Conservation (phyloP, 176 grass and related monocot genomes). For the Oropetium thomaeum region DNA sequence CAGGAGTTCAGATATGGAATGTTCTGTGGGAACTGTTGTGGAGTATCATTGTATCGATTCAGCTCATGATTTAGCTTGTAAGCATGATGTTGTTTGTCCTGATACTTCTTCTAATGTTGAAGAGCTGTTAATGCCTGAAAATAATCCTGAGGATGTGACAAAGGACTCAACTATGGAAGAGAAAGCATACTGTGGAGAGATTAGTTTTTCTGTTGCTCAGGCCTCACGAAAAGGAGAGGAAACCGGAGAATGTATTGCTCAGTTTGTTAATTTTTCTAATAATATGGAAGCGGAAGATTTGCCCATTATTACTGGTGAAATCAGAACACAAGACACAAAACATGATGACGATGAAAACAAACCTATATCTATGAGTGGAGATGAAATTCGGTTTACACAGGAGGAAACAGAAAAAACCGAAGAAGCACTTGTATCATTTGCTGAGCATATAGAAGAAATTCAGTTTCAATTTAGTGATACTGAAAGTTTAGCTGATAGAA, state of each 20-base stretch:
- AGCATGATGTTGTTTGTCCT: slow-evolving; percentile 28
- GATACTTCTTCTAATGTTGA: slow-evolving; percentile 28
- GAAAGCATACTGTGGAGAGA: slow-evolving; percentile 19
- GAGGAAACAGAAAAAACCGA: slow-evolving; percentile 32
- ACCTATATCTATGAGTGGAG: slow-evolving; percentile 19
- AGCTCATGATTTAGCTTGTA: slow-evolving; percentile 26
- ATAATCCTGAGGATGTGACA: slow-evolving; percentile 12
- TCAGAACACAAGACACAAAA: slow-evolving; percentile 9
- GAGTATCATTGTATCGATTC: background rate
- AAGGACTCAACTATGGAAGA: slow-evolving; percentile 30
- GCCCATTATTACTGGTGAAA: slow-evolving; percentile 13
- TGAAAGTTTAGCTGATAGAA: slow-evolving; percentile 55
- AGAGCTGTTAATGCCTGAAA: slow-evolving; percentile 27
- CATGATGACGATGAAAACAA: slow-evolving; percentile 15
- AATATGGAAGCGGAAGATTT: slow-evolving; percentile 16
- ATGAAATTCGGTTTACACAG: slow-evolving; percentile 12
- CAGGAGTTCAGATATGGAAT: slow-evolving; percentile 22
- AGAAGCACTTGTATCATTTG: slow-evolving; percentile 25
- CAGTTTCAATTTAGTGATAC: slow-evolving; percentile 75
- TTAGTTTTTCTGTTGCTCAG: slow-evolving; percentile 40
- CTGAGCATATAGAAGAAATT: slow-evolving; percentile 61
- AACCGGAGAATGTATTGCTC: background rate
- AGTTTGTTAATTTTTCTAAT: slow-evolving; percentile 5
- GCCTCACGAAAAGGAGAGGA: slow-evolving; percentile 1
- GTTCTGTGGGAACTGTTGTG: slow-evolving; percentile 17